phyloP scores from a whole-genome alignment of 1,284 basidiomycete species.

The Microbotryum intermedium region DNA sequence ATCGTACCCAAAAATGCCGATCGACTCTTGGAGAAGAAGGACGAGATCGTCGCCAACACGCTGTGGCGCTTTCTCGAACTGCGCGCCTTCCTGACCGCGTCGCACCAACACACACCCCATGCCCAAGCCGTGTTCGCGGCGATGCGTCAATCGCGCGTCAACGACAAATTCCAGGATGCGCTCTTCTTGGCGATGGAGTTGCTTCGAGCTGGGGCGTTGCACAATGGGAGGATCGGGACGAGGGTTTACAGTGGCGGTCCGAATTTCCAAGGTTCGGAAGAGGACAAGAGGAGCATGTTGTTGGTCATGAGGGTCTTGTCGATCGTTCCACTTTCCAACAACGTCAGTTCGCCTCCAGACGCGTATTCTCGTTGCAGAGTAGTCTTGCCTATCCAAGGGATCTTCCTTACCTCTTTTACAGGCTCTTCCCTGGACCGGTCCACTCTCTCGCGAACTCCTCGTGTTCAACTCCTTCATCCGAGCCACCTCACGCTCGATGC shows the following conservation, averaged over 20 bases:
- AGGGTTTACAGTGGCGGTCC: conserved; percentile 86
- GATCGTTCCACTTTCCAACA: conserved; percentile 85
- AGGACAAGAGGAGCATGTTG: conserved; percentile 51
- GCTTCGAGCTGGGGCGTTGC: conserved; percentile 87
- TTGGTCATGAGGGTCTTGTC: conserved; percentile 93
- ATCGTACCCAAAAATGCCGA: conserved; percentile 46
- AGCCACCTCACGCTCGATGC: conserved; percentile 76
- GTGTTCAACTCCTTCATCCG: conserved; percentile 98
- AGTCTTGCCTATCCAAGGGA: too few relatives aligned
- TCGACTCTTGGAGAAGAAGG: conserved; percentile 83
- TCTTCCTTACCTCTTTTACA: conserved; percentile 1
- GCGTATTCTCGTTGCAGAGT: background rate
- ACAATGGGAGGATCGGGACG: conserved; percentile 84
- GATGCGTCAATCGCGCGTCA: conserved; percentile 65
- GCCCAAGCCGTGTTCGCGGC: conserved; percentile 84
- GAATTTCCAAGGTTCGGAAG: conserved; percentile 63
- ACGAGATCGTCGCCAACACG: conserved; percentile 95
- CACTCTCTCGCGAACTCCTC: conserved; percentile 86
- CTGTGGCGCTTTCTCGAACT: conserved; percentile 97
- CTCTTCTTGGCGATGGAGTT: conserved; percentile 87
- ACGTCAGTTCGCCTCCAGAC: conserved; percentile 52
- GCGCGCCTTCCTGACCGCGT: conserved; percentile 76
- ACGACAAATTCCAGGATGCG: conserved; percentile 97
- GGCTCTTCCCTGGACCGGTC: conserved; percentile 75
- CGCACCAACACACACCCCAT: conserved; percentile 79